Base-by-base conservation (phyloP, 345 rosid genomes). In the Excoecaria cochinchinensis region DNA sequence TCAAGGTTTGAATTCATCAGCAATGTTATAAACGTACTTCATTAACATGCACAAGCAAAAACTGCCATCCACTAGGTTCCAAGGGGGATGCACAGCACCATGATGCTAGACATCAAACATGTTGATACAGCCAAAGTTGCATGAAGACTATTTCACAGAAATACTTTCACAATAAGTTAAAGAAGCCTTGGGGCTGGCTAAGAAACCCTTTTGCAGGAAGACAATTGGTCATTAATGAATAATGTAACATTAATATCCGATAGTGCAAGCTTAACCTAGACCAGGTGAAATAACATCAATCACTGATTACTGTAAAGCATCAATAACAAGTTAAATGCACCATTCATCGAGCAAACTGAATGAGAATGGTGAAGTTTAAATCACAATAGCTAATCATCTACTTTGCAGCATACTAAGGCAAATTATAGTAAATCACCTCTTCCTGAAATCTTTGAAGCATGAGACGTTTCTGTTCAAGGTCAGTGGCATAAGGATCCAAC, bases 391-490 rank as follows among this genome's bases (percentile, higher is more conserved):
- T 3, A 8, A 69, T 50, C 13, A 50, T 50, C 72, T 11, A 21
- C 53, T 25, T 24, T 14, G 73, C 4, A 40, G 50, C 10, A 40
- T 10, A 19, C 59, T 13, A 8, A 52, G 14, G 24, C 5, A 48
- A 62, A 36, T 55, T 69, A 22, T 12, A 7, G 52, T 4, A 47
- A 71, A 14, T 86, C 80, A 89, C 98, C 98, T 92, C 97, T 84
- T 92, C 96, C 78, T 95, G 98, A 81, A 95, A 95, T 82, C 97
- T 95, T 86, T 91, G 93, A 39, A 95, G 90, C 99, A 91, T 95
- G 76, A 93, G 93, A 1, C 96, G 91, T 76, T 89, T 95, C 89
- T 95, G 97, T 74, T 91, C 97, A 16, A 87, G 78, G 77, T 91
- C 96, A 67, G 93, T 79, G 5, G 90, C 56, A 14, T 90, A 84